Base-by-base conservation (phyloP, 202 grass and related monocot genomes). In the Saccharum hybrid region DNA sequence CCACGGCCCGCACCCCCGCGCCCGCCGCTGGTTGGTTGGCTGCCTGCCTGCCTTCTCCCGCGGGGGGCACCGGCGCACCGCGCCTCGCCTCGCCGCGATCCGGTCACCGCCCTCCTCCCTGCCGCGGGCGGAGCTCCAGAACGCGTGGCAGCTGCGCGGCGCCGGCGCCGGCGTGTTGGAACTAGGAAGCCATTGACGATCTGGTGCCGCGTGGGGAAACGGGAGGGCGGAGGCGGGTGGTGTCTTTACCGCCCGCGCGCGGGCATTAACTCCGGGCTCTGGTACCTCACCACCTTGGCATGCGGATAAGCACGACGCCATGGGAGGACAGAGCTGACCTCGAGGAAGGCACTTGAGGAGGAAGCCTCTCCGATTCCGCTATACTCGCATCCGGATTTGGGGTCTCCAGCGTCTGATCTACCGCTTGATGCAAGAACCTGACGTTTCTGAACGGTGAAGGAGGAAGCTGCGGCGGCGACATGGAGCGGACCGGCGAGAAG, bases 291-390 rank as follows among this genome's bases (percentile, higher is more conserved):
- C 63, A 60, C 71, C 81, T 59, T 80, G 64, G 76, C 84, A 65
- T 72, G 71, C 36, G 88, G 70, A 76, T 83, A 87, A 63, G 76
- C 80, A 75, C 88, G 60, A 37, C 42, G 62, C 65, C 71, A 85
- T 86, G 85, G 78, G 80, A 72, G 75, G 79, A 66, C 80, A 72
- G 64, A 36, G 73, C 72, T 90, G 81, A 92, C 88, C 45, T 74
- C 66, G 26, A 4, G 59, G 42, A 77, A 88, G 88, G 90, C 87
- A 71, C 19, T 42, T 8, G 26, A 69, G 9, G 56, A 43, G 62
- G 23, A 19, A 56, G n/a, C 23, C 40, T 37, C 33, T 31, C 19
- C 21, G 30, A 76, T 78, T 63, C 52, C 26, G 21, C 14, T 22
- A 14, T 6, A 15, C 43, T 86, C 75, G 43, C 14, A 2, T 48